Base-by-base conservation (phyloP, 441 rosid species). In the Adansonia gregorii region DNA sequence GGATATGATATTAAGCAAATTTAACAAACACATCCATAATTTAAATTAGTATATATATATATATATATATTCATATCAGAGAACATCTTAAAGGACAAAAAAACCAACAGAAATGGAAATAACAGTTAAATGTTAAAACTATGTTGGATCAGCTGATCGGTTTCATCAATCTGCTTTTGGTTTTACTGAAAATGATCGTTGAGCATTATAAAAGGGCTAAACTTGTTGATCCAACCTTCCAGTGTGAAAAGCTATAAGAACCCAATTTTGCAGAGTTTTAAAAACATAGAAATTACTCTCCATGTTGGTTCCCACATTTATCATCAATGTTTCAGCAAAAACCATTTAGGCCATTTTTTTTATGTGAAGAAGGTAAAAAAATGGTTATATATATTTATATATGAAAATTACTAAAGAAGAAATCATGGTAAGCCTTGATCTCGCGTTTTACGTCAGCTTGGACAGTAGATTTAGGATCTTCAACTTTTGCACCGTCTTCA, bases 401-500 rank as follows among this genome's bases (percentile, higher is more conserved):
- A 24, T 15, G 15, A 68, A n/a, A 41, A 27, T 49, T 6, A 52
- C 1, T 35, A 1, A 63, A 69, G 8, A 27, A 27, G 56, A 14
- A 79, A 9, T n/a, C 55, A 39, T 14, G n/a, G 6, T 14, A 67
- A 39, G 45, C 19, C 41, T 17, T 27, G 31, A 14, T 97, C 90
- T 94, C 91, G 41, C n/a, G n/a, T n/a, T n/a, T n/a, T n/a, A n/a
- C n/a, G n/a, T n/a, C n/a, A n/a, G 87, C 85, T 68, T 88, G 91
- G 4, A 89, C 92, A 22, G 89, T 86, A 55, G 95, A 86, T 80
- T 95, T 92, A 48, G 95, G 67, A 78, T 93, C 98, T 54, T 93
- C 97, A 31, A 84, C 83, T 84, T 93, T 95, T 68, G 70, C 17
- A 78, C 83, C 87, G 45, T 90, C 98, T 74, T 95, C 98, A 72